A percentile compares a stretch with the other conserved stretches of the same genome.
These are phyloP conservation scores for Cyclotella atomus DNA, from an alignment of 108 stramenopile species.

Conservation along the genomic window DNA sequence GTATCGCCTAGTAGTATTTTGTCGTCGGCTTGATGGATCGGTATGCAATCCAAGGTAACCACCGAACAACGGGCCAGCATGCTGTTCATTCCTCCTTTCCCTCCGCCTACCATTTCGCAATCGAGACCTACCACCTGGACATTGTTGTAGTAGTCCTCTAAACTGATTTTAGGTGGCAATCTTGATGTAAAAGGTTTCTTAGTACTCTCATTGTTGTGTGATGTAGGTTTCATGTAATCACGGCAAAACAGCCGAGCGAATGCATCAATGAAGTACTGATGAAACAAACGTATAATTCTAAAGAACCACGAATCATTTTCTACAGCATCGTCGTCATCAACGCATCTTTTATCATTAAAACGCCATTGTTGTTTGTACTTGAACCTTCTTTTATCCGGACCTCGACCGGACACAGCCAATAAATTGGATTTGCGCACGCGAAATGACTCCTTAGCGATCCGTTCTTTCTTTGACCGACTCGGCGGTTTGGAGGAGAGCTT, in stretches of 20 bases:
- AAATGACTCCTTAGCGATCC: conserved; percentile 4
- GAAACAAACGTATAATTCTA: not conserved
- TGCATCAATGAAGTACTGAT: not conserved
- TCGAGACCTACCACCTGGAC: conserved; percentile 47
- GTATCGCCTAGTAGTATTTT: not conserved
- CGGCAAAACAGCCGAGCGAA: too few species aligned
- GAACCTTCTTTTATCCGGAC: not conserved
- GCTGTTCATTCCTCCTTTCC: conserved; percentile 39
- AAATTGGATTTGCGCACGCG: not conserved
- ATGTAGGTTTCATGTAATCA: too few species aligned
- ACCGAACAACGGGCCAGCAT: conserved; percentile 51
- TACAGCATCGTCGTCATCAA: not conserved
- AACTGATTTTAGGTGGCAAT: not conserved
- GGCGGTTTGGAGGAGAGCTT: too few species aligned
- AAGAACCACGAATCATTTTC: not conserved
- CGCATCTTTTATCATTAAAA: not conserved
- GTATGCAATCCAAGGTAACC: conserved; percentile 36
- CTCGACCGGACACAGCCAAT: not conserved
- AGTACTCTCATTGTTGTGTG: not conserved
- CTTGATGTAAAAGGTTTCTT: not conserved
- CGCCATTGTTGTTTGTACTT: not conserved
- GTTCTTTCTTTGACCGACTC: not conserved
- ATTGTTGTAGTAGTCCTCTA: conserved; percentile 36
- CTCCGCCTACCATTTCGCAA: conserved; percentile 61
- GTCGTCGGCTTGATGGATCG: not conserved